Base-by-base conservation (phyloP, 2,329 filamentous ascomycete species). In the Paraphoma chrysanthemicola region DNA sequence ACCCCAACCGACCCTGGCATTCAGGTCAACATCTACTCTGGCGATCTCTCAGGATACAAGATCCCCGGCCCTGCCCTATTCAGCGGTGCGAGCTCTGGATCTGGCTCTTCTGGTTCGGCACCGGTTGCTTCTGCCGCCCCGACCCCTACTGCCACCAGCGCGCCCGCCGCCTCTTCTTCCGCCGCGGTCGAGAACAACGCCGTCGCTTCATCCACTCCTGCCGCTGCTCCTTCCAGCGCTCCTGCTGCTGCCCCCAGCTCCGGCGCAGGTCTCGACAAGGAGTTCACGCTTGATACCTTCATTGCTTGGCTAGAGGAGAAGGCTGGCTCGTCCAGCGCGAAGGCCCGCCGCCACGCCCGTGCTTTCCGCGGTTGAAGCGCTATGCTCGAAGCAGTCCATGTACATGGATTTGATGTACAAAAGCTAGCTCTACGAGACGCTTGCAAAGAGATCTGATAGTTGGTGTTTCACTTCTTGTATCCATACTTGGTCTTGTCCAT, bases 1-100 rank as follows among this genome's bases (percentile, higher is more conserved):
- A 86, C 78, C 50, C 76, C 79, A 64, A 74, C 78, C 52, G 86
- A 88, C 70, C 72, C 83, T 11, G 87, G 87, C 56, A 85, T 89
- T 68, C 63, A 80, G 58, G 76, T 87, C 80, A 85, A 84, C 80
- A 81, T 89, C 74, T 88, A 88, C 81, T 58, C 71, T 44, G 66
- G 71, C 33, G 56, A 62, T 36, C 70, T 66, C 62, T 76, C 67
- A 55, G 41, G 44, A 54, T 86, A 86, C 70, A 59, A 67, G 31
- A 85, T 86, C 50, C 84, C 84, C 29, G 84, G 84, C 14, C 83
- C 83, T n/a, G 69, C 72, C 47, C 67, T 78, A 17, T 72, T 67
- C 61, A 60, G 54, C 42, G 68, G 68, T 44, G 63, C 67, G 41
- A 56, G 57, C 47, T 60, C 59, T 14, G 51, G 57, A 53, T 57